phyloP scores from a whole-genome alignment of 2,329 filamentous ascomycete genomes.

The Hortaea sp. region DNA sequence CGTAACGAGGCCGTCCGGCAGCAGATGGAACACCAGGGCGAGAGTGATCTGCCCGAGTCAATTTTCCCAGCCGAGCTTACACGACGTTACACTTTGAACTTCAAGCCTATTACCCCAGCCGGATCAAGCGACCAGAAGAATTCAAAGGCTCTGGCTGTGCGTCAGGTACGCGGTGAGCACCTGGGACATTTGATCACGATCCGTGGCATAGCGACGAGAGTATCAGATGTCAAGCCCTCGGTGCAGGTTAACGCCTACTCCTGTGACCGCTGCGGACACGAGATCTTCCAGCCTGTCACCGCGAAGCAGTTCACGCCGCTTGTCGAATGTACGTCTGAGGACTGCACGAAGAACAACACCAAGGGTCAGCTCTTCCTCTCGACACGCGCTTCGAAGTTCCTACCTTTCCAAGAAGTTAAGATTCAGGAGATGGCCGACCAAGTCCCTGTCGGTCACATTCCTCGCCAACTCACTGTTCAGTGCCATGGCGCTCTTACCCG shows the following conservation, averaged over 20 bases:
- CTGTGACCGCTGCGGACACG: conserved; percentile 89
- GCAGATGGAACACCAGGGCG: conserved; percentile 28
- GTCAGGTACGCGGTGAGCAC: conserved; percentile 86
- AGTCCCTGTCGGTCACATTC: conserved; percentile 95
- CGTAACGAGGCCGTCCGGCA: conserved; percentile 65
- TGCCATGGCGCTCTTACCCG: conserved; percentile 81
- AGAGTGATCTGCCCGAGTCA: conserved; percentile 54
- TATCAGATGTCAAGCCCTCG: conserved; percentile 94
- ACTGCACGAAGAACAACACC: conserved; percentile 80
- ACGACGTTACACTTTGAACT: conserved; percentile 87
- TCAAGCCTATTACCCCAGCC: conserved; percentile 77
- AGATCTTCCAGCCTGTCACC: conserved; percentile 93
- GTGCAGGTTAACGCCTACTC: conserved; percentile 98
- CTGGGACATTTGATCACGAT: conserved; percentile 89
- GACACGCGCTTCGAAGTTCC: conserved; percentile 90
- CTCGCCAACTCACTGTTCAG: conserved; percentile 77
- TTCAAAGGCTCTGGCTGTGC: conserved; percentile 68
- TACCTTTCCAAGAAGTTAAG: conserved; percentile 97
- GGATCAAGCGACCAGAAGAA: conserved; percentile 51
- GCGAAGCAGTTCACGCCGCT: conserved; percentile 86
- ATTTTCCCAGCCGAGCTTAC: conserved; percentile 89
- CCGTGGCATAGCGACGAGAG: conserved; percentile 84
- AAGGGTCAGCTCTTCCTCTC: conserved; percentile 91
- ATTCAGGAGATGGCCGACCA: conserved; percentile 99
- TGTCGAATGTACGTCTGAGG: conserved; percentile 75